Percentiles rank a stretch among this genome's conserved stretches.
Evolutionary conservation across 2,329 filamentous ascomycete species (phyloP).

Genomic region (Penicillium rolfsii): DNA sequence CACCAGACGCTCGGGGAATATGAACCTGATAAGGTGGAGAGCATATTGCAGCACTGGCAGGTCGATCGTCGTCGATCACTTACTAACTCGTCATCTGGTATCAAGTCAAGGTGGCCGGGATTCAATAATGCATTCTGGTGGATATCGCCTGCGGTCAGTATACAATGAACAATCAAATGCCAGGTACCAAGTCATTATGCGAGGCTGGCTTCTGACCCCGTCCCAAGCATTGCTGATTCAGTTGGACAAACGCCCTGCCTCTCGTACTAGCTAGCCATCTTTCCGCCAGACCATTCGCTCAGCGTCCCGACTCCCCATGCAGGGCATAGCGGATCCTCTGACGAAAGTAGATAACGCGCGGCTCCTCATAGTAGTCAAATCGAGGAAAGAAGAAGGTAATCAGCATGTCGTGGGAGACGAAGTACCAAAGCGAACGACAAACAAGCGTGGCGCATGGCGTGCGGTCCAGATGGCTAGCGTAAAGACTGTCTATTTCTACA

Average conservation of each 20-base stretch:
- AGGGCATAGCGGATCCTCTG: neutral
- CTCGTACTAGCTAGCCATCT: conserved; percentile 1
- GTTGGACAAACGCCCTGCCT: conserved; percentile 11
- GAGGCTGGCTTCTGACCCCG: neutral
- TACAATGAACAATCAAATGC: neutral
- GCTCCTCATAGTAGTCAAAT: too few relatives aligned
- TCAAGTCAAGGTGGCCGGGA: conserved; percentile 19
- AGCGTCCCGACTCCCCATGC: neutral
- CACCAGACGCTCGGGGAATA: neutral
- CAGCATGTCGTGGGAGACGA: neutral
- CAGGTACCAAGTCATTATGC: neutral
- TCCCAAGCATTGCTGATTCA: neutral
- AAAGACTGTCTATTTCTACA: neutral
- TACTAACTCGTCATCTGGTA: conserved; percentile 3
- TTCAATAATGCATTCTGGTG: conserved; percentile 17
- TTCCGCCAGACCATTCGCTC: neutral
- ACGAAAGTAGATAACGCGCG: neutral
- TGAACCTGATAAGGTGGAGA: neutral
- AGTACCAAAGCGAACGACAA: neutral
- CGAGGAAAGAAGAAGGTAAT: neutral
- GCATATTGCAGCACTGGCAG: conserved; percentile 10
- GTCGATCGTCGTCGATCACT: conserved; percentile 6
- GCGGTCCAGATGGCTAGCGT: neutral
- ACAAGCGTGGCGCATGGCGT: conserved; percentile 5
- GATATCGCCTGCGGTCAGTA: neutral